Conservation (phyloP, 352 stramenopile genomes). For the Phytophthora sojae region DNA sequence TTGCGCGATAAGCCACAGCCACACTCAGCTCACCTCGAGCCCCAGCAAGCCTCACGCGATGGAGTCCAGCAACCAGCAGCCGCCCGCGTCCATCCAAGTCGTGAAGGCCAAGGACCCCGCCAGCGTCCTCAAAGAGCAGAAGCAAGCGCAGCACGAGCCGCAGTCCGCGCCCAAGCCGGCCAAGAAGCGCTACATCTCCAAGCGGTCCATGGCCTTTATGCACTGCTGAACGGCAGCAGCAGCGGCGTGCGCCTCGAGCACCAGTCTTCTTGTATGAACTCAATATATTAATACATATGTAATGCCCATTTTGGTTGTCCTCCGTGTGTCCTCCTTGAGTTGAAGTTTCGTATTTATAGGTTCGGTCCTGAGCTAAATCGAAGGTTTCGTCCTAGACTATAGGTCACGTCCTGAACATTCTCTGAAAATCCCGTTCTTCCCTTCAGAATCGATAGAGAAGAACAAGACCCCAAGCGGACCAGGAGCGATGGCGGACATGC, state of each 20-base stretch:
- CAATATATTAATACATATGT: background rate
- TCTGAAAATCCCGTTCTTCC: background rate
- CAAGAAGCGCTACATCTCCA: conserved; percentile 30
- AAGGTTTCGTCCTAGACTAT: too few species aligned
- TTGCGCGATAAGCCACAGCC: conserved; percentile 4
- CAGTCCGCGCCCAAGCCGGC: conserved; percentile 11
- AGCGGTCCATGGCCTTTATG: conserved; percentile 24
- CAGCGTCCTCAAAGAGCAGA: conserved; percentile 1
- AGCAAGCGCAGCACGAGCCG: conserved; percentile 1
- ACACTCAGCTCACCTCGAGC: background rate
- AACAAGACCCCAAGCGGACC: too few species aligned
- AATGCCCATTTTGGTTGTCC: background rate
- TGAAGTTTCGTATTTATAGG: background rate
- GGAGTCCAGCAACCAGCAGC: conserved; percentile 13
- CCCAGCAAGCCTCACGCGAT: background rate
- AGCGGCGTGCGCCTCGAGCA: background rate
- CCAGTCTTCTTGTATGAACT: too few species aligned
- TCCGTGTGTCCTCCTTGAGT: background rate
- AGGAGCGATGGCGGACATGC: conserved; percentile 11
- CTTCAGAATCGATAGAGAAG: background rate
- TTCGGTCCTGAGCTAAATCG: too few species aligned
- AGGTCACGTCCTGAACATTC: too few species aligned
- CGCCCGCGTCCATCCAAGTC: conserved; percentile 10
- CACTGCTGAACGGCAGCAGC: conserved; percentile 1
- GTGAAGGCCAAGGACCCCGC: conserved; percentile 3